Conservation (phyloP, 2,329 filamentous ascomycete genomes). For the Byssoonygena ceratinophila region DNA sequence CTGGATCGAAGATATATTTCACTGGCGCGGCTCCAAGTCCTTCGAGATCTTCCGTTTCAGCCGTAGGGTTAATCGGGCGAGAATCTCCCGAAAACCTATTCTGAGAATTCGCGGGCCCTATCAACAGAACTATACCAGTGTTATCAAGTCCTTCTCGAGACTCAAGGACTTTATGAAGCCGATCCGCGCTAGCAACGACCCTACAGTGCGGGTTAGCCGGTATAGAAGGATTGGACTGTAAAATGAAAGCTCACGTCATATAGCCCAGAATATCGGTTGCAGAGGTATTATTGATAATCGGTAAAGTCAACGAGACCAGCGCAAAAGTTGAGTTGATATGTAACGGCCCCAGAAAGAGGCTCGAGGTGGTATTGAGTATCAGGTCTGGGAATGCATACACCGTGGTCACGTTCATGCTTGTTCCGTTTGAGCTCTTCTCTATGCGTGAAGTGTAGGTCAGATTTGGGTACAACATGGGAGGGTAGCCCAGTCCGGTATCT, state of each 20-base stretch:
- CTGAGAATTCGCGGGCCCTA: background rate
- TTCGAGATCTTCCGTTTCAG: background rate
- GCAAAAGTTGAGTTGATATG: background rate
- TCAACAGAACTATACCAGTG: background rate
- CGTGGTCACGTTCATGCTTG: background rate
- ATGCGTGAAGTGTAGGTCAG: background rate
- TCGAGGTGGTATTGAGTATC: background rate
- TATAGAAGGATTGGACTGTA: background rate
- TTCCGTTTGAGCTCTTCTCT: background rate
- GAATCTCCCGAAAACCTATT: background rate
- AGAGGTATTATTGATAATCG: conserved; percentile 6
- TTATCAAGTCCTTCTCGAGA: conserved; percentile 5
- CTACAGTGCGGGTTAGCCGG: background rate
- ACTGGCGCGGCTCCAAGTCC: conserved; percentile 29
- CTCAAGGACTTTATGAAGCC: background rate
- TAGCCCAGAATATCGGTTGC: conserved; percentile 5
- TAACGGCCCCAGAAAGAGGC: background rate
- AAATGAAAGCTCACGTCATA: conserved; percentile 1
- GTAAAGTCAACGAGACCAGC: background rate
- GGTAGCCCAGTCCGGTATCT: background rate
- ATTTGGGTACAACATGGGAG: conserved; percentile 4
- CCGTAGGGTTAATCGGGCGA: background rate
- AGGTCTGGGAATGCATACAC: background rate
- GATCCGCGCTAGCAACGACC: background rate
- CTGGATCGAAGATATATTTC: conserved; percentile 46